Evolutionary conservation across 257 asterid species (phyloP).

Genomic region (Solanum raphanifolium): DNA sequence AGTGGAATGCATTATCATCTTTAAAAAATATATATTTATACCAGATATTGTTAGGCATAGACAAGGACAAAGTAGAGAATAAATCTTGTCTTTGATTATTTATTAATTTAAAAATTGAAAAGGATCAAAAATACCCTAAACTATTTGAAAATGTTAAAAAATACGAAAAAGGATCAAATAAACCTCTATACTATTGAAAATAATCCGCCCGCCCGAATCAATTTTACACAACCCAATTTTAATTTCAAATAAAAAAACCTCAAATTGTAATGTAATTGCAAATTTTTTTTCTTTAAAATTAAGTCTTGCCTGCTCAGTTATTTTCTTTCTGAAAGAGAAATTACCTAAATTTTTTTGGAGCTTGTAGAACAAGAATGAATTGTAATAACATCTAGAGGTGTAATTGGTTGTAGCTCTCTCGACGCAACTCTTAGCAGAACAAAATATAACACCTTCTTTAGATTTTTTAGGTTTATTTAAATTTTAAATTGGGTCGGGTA

Average conservation of each 20-base stretch:
- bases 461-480: too few relatives aligned
- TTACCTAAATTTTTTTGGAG: too few relatives aligned
- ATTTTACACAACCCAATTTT: neutral
- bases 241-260: neutral
- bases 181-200: neutral
- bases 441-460: too few relatives aligned
- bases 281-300: neutral
- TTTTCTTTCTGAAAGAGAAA: too few relatives aligned
- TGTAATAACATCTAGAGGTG: neutral
- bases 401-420: neutral
- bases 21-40: too few relatives aligned
- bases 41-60: neutral
- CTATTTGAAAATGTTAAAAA: too few relatives aligned
- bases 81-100: neutral
- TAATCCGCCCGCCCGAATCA: neutral
- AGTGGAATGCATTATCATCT: too few relatives aligned
- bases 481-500: too few relatives aligned
- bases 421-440: neutral
- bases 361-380: neutral
- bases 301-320: neutral
- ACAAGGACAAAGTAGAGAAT: neutral
- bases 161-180: neutral
- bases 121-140: rapidly evolving
- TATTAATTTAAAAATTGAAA: neutral
- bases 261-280: neutral